Evolutionary conservation across 495 filamentous ascomycete genomes (phyloP).

Genomic region (Cladorrhinum samala): DNA sequence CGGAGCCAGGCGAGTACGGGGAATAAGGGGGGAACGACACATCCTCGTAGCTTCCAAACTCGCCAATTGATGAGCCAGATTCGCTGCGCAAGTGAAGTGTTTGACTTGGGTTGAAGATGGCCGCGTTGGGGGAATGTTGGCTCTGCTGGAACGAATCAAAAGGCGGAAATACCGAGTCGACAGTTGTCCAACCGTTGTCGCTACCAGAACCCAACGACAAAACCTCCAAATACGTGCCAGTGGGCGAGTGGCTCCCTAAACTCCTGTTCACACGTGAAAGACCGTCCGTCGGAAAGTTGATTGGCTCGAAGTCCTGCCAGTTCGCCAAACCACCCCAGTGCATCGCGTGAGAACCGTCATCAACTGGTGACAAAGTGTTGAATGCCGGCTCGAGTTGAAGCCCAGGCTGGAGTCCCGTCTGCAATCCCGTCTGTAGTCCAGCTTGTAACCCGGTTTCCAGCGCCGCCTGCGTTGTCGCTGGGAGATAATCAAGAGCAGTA

Average conservation of each 20-base stretch:
- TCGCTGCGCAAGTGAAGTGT: slow-evolving; percentile 77
- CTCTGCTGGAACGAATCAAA: slow-evolving; percentile 43
- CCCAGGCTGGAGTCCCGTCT: slow-evolving; percentile 55
- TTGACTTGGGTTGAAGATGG: slow-evolving; percentile 82
- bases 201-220: slow-evolving; percentile 71
- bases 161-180: slow-evolving; percentile 51
- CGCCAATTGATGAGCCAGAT: slow-evolving; percentile 75
- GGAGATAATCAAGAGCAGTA: slow-evolving; percentile 61
- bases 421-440: slow-evolving; percentile 55
- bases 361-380: slow-evolving; percentile 54
- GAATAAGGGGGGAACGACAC: slow-evolving; percentile 64
- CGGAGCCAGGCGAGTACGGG: slow-evolving; percentile 58
- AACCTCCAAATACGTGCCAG: slow-evolving; percentile 75
- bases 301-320: slow-evolving; percentile 67
- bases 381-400: slow-evolving; percentile 61
- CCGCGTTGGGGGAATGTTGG: slow-evolving; percentile 45
- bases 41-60: slow-evolving; percentile 78
- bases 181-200: slow-evolving; percentile 76
- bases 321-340: slow-evolving; percentile 53
- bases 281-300: slow-evolving; percentile 45
- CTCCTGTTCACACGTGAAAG: slow-evolving; percentile 49
- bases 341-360: slow-evolving; percentile 59
- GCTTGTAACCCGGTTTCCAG: slow-evolving; percentile 54
- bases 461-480: slow-evolving; percentile 59
- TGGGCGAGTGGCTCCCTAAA: slow-evolving; percentile 73